Evolutionary conservation across 2,329 filamentous ascomycete species (phyloP).

Genomic region (Zopfia rhizophila): DNA sequence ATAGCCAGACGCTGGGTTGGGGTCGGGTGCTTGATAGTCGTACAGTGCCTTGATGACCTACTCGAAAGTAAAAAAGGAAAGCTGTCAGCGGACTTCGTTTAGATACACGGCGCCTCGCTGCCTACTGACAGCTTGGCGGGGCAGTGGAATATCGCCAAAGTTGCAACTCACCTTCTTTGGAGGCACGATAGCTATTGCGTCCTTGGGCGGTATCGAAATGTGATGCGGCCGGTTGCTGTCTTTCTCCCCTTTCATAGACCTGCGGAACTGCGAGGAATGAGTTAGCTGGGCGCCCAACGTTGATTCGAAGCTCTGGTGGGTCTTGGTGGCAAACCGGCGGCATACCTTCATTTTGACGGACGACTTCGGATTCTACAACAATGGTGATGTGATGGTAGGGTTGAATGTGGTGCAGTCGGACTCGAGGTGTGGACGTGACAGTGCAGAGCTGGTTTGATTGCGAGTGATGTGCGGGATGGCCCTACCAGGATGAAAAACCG

Average conservation of each 20-base stretch:
- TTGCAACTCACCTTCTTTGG: constrained; percentile 80
- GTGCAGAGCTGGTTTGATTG: constrained; percentile 15
- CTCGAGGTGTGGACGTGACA: not conserved
- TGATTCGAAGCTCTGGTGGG: constrained; percentile 15
- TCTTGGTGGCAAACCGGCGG: constrained; percentile 4
- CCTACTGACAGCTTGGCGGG: constrained; percentile 12
- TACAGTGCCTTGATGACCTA: constrained; percentile 98
- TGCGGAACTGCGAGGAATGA: constrained; percentile 66
- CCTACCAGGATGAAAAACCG: constrained; percentile 28
- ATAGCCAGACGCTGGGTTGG: constrained; percentile 69
- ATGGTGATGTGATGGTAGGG: no score
- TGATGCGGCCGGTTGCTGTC: constrained; percentile 74
- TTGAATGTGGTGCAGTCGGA: not conserved
- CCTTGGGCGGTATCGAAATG: constrained; percentile 83
- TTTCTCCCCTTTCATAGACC: constrained; percentile 92
- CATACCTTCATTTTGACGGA: constrained; percentile 39
- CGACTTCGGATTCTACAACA: no score
- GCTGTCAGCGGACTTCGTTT: constrained; percentile 27
- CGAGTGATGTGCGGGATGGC: constrained; percentile 17
- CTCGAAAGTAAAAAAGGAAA: constrained; percentile 18
- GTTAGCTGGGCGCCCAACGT: constrained; percentile 25
- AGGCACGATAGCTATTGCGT: constrained; percentile 86
- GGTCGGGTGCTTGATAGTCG: constrained; percentile 80
- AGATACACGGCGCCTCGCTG: constrained; percentile 14
- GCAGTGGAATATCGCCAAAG: constrained; percentile 7